phyloP scores from a whole-genome alignment of 208 protist genomes.

The Kentomonas sorsogonicus region DNA sequence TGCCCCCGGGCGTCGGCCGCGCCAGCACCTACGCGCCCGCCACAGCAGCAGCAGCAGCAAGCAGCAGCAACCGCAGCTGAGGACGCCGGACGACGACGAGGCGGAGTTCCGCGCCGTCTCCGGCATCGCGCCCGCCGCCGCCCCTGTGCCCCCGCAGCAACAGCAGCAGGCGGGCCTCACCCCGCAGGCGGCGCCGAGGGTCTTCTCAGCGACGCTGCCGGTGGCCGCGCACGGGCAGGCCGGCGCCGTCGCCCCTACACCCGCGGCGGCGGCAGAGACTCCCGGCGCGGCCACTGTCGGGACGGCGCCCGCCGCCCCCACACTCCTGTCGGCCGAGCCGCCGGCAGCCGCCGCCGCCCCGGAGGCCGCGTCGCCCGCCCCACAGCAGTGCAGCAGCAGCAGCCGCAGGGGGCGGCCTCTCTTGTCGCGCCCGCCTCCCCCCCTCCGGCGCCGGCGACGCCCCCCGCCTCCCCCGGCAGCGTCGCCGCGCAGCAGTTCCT shows the following conservation, averaged over 20 bases:
- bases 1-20: constrained; percentile 22
- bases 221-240: background rate
- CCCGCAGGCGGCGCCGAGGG: background rate
- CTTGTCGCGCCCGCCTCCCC: background rate
- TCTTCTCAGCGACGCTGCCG: background rate
- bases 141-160: constrained; percentile 7
- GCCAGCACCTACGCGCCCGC: constrained; percentile 19
- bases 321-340: background rate
- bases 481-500: background rate
- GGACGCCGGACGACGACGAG: background rate
- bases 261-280: background rate
- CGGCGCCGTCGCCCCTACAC: no score
- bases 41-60: no score
- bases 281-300: background rate
- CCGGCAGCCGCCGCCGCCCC: background rate
- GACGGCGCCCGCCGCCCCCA: background rate
- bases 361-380: background rate
- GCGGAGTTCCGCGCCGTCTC: background rate
- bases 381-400: constrained; percentile 1
- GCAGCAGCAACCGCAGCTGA: no score
- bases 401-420: background rate
- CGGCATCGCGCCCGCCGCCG: constrained; percentile 10
- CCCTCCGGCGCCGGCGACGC: constrained; percentile 3
- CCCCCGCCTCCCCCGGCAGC: constrained; percentile 4
- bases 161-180: background rate